These are phyloP conservation scores for Saxophila tyrrhenica DNA, from an alignment of 495 filamentous ascomycete genomes.

Conservation along the genomic window DNA sequence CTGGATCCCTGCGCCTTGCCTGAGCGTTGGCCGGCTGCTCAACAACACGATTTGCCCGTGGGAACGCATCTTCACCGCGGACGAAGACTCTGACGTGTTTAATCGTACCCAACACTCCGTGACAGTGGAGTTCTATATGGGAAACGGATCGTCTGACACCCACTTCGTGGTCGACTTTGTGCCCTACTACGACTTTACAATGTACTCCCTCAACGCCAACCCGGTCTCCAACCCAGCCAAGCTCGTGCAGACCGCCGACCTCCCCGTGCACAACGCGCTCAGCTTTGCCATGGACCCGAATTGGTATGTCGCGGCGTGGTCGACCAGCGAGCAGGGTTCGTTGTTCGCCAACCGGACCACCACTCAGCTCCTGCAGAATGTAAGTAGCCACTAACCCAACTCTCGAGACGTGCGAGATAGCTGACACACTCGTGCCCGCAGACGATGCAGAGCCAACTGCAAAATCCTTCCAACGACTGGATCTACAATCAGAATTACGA, in stretches of 20 bases:
- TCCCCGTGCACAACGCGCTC: not conserved
- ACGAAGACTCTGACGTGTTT: not conserved
- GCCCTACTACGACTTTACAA: constrained; percentile 8
- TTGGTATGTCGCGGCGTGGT: constrained; percentile 24
- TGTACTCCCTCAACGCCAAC: constrained; percentile 17
- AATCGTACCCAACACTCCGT: not conserved
- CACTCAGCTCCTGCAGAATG: not conserved
- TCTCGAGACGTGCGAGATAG: too few species aligned
- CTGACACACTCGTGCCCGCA: too few species aligned
- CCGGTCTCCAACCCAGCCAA: constrained; percentile 8
- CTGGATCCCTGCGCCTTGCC: not conserved
- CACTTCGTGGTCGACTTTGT: constrained; percentile 3
- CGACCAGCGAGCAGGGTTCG: constrained; percentile 11
- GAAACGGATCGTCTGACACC: not conserved
- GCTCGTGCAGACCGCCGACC: constrained; percentile 8
- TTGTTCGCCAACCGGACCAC: constrained; percentile 6
- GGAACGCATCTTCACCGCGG: constrained; percentile 18
- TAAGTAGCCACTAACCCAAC: too few species aligned
- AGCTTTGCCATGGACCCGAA: constrained; percentile 11
- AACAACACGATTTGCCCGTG: constrained; percentile 17
- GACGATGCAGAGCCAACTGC: too few species aligned
- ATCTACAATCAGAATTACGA: not conserved
- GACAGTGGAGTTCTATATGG: not conserved
- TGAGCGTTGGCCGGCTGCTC: not conserved
- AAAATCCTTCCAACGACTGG: too few species aligned